These are phyloP conservation scores for Anisodus tanguticus DNA, from an alignment of 257 asterid species.

Conservation along the genomic window DNA sequence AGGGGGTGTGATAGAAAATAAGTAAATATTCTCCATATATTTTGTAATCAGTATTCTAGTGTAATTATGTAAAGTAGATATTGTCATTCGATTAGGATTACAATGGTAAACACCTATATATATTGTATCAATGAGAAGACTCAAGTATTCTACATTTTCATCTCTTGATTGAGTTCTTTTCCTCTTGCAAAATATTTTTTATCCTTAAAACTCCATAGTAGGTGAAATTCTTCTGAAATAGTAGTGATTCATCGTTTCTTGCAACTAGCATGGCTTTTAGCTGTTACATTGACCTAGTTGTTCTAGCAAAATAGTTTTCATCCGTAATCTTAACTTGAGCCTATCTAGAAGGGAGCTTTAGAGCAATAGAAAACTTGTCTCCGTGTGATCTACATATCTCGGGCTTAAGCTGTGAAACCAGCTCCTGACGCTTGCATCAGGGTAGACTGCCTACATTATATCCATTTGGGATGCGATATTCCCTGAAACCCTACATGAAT, in stretches of 20 bases:
- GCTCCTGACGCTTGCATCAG: background rate
- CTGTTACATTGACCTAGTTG: background rate
- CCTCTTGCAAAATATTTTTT: background rate
- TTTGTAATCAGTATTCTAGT: too few relatives aligned
- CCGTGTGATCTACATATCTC: background rate
- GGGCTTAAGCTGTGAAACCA: background rate
- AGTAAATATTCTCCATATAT: too few relatives aligned
- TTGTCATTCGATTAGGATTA: too few relatives aligned
- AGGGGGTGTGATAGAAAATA: too few relatives aligned
- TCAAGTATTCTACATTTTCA: background rate
- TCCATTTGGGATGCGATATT: background rate
- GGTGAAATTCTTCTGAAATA: background rate
- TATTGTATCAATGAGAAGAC: too few relatives aligned
- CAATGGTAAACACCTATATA: too few relatives aligned
- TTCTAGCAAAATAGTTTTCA: background rate
- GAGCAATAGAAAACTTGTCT: background rate
- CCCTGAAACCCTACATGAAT: background rate
- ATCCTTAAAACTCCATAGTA: background rate
- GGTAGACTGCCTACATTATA: background rate
- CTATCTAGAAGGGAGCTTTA: background rate
- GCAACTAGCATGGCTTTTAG: background rate
- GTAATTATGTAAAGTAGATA: too few relatives aligned
- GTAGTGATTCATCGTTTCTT: background rate
- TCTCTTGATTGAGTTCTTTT: conserved; percentile 10
- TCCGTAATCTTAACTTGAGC: background rate